Percentiles rank a stretch among this genome's conserved stretches.
Conservation (phyloP, 805 yeast genomes). For the Pichia exigua region DNA sequence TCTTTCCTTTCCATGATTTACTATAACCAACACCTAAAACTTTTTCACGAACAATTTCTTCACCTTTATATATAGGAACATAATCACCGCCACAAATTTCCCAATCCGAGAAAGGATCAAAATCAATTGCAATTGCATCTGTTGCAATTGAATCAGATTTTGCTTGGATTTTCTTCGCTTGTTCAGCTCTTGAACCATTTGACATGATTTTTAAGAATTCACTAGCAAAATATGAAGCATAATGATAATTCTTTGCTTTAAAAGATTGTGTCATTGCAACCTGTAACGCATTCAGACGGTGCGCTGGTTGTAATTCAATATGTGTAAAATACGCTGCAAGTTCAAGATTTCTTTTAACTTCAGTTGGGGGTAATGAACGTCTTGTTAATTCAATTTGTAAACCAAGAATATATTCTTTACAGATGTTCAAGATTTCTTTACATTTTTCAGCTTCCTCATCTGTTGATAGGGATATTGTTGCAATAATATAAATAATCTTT, state of each 20-base stretch:
- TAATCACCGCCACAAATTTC: conserved; percentile 81
- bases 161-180: conserved; percentile 74
- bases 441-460: conserved; percentile 75
- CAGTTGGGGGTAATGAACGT: conserved; percentile 65
- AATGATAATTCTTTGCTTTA: conserved; percentile 78
- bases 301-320: conserved; percentile 73
- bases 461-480: conserved; percentile 61
- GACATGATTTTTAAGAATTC: conserved; percentile 67
- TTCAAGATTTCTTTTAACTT: conserved; percentile 81
- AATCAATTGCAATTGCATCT: conserved; percentile 86
- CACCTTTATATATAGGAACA: conserved; percentile 82
- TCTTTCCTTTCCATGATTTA: conserved; percentile 63
- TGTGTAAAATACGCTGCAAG: conserved; percentile 93
- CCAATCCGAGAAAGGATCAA: conserved; percentile 86
- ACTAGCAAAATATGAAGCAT: conserved; percentile 84
- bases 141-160: conserved; percentile 73
- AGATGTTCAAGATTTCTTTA: conserved; percentile 56
- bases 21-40: conserved; percentile 87
- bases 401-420: conserved; percentile 89
- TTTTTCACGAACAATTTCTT: conserved; percentile 65
- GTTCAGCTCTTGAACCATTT: conserved; percentile 78
- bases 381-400: conserved; percentile 85
- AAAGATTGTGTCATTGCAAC: conserved; percentile 93
- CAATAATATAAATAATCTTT: conserved; percentile 64
- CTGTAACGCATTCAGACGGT: conserved; percentile 79